Percentiles rank a stretch among this genome's conserved stretches.
These are phyloP conservation scores for Blastobotrys peoriensis DNA, from an alignment of 805 yeast genomes.

Conservation along the genomic window DNA sequence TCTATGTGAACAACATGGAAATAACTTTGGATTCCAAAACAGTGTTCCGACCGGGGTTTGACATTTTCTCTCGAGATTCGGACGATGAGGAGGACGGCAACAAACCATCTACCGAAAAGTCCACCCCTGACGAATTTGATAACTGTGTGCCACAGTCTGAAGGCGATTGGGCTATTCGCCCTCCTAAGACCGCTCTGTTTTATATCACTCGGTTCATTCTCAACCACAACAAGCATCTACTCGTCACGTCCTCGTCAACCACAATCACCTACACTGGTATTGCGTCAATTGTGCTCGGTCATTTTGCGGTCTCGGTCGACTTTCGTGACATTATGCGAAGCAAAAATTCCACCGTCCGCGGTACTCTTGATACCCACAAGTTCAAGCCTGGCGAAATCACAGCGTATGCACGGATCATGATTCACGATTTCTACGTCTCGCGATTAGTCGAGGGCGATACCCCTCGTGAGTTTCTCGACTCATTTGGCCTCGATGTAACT, in stretches of 20 bases:
- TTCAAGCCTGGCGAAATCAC: slow-evolving; percentile 27
- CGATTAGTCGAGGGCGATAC: slow-evolving; percentile 26
- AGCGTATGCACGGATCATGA: slow-evolving; percentile 21
- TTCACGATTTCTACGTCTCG: slow-evolving; percentile 27
- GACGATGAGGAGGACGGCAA: neutral
- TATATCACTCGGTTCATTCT: slow-evolving; percentile 18
- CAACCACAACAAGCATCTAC: slow-evolving; percentile 22
- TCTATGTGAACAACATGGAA: slow-evolving; percentile 29
- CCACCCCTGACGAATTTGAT: neutral
- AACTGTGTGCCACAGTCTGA: slow-evolving; percentile 6
- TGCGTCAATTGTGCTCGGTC: slow-evolving; percentile 26
- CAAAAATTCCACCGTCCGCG: slow-evolving; percentile 26
- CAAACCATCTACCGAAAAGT: neutral
- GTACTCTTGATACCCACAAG: slow-evolving; percentile 30
- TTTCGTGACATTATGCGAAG: slow-evolving; percentile 23
- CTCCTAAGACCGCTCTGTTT: slow-evolving; percentile 19
- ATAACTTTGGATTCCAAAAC: slow-evolving; percentile 26
- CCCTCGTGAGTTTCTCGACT: slow-evolving; percentile 30
- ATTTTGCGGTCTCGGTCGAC: slow-evolving; percentile 25
- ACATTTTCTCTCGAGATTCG: slow-evolving; percentile 1
- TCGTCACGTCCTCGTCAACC: slow-evolving; percentile 23
- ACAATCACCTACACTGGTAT: slow-evolving; percentile 24
- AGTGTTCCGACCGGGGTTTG: slow-evolving; percentile 14
- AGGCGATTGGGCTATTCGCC: slow-evolving; percentile 20
- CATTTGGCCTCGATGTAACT: slow-evolving; percentile 22